Evolutionary conservation across 352 stramenopile genomes (phyloP), one percentile per base, ranked within the genome.

Genomic region (Pythium apleroticum): DNA sequence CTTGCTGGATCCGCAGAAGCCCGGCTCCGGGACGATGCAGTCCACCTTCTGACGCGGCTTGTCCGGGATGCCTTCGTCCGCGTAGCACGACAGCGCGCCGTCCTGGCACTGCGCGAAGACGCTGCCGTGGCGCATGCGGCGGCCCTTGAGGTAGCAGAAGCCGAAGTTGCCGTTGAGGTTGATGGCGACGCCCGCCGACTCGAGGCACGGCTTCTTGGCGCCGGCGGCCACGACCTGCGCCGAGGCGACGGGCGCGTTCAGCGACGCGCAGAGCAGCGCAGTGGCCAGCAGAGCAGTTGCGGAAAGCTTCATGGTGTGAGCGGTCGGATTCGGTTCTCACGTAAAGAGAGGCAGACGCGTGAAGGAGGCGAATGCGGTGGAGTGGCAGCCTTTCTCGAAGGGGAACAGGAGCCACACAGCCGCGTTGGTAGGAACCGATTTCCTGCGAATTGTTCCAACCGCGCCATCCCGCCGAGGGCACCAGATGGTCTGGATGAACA

Each of bases 131-230:
- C 69, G 74, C 72, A 79, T 82, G 63, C 74, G 74, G 15, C 41
- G 69, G n/a, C 74, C 74, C n/a, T 74, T 72, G 31, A 82, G 57
- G 74, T 82, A 82, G 63, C 74, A 82, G 50, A 80, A 72, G 56
- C 72, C 72, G 25, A 66, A 56, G 57, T 82, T 82, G 52, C 72
- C 72, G 25, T 66, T 71, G 30, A 81, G 52, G 11, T 69, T 28
- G 71, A 81, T 79, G 37, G 52, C 46, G 2, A 62, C 74, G 41
- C 74, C 74, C 25, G 43, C 74, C 1, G 72, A 60, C 53, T 70
- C 54, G 24, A 63, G 63, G 39, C 74, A 81, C 11, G 74, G 68
- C 37, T 67, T 72, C 59, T 72, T 72, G 53, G 60, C 60, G 48
- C 65, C 65, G 10, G 58, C 24, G 24, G 65, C 52, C n/a, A 68